Percentiles rank a stretch among this genome's conserved stretches.
phyloP scores from a whole-genome alignment of 164 flowering plant species.

The Buxus sempervirens region DNA sequence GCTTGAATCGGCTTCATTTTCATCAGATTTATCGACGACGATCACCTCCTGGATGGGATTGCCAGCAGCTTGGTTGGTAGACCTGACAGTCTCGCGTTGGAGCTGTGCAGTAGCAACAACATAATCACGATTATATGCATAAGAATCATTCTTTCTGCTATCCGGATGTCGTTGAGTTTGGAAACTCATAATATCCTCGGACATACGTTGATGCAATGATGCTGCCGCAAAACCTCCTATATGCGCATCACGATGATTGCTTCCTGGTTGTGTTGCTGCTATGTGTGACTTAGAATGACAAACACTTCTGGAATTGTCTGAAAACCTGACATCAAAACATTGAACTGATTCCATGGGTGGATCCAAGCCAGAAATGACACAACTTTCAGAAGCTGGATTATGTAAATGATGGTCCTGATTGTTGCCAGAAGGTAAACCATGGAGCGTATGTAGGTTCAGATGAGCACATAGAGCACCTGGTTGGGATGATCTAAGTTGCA shows the following conservation, averaged over 20 bases:
- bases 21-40: slow-evolving; percentile 50
- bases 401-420: slow-evolving; percentile 20
- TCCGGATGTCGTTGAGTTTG: slow-evolving; percentile 12
- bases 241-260: slow-evolving; percentile 17
- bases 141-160: slow-evolving; percentile 15
- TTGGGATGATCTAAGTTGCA: slow-evolving; percentile 16
- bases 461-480: slow-evolving; percentile 11
- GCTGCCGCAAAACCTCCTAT: slow-evolving; percentile 13
- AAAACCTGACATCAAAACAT: slow-evolving; percentile 19
- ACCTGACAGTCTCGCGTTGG: slow-evolving; percentile 18
- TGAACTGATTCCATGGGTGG: slow-evolving; percentile 15
- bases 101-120: slow-evolving; percentile 12
- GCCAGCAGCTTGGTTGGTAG: slow-evolving; percentile 12
- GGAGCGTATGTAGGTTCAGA: slow-evolving; percentile 18
- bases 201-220: slow-evolving; percentile 17
- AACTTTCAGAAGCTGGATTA: slow-evolving; percentile 24
- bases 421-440: slow-evolving; percentile 21
- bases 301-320: slow-evolving; percentile 20
- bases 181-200: slow-evolving; percentile 13
- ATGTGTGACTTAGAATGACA: slow-evolving; percentile 16
- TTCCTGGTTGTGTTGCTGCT: background rate
- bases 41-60: slow-evolving; percentile 40
- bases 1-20: slow-evolving; percentile 26
- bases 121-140: slow-evolving; percentile 18
- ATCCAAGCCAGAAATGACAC: slow-evolving; percentile 19